These are phyloP conservation scores for carrot (Daucus carota) DNA, from an alignment of 129 eudicot genomes.

Conservation along the genomic window DH1_v3.0 NC_030384.2:25759001-25759500, in stretches of 20 bases:
- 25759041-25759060: neutral
- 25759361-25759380: constrained; percentile 44
- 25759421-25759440: constrained; percentile 11
- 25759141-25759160: no score
- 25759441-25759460: constrained; percentile 38
- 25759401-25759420: neutral
- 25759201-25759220: neutral
- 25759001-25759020: neutral
- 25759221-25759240: no score
- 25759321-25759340: constrained; percentile 83
- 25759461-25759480: no score
- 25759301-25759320: constrained; percentile 2
- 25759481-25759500: constrained; percentile 25
- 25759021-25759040: neutral
- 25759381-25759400: neutral
- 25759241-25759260: neutral
- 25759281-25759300: neutral
- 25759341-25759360: constrained; percentile 78
- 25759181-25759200: no score
- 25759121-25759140: neutral
- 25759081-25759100: neutral
- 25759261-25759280: neutral
- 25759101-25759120: neutral
- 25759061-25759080: no score
- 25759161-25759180: no score